phyloP scores from a whole-genome alignment of 1,284 basidiomycete genomes.

The Malassezia cuniculi region DNA sequence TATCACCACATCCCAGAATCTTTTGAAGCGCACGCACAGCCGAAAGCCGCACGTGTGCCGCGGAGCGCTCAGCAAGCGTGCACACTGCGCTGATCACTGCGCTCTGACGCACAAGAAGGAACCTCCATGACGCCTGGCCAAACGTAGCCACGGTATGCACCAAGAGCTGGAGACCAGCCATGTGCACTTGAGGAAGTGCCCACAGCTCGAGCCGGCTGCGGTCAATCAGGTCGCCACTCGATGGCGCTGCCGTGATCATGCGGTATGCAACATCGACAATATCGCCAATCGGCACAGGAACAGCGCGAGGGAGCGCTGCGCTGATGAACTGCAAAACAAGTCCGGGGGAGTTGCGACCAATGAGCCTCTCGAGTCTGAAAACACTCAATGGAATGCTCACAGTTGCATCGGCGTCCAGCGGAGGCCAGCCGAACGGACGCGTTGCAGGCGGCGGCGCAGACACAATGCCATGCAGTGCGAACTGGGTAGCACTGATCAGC shows the following conservation, averaged over 20 bases:
- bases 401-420: slow-evolving; percentile 1
- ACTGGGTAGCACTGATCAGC: slow-evolving; percentile 13
- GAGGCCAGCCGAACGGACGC: slow-evolving; percentile 1
- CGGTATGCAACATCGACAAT: slow-evolving; percentile 44
- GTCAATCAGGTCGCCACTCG: slow-evolving; percentile 13
- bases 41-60: slow-evolving; percentile 3
- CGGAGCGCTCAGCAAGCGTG: slow-evolving; percentile 11
- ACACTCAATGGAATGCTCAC: slow-evolving; percentile 15
- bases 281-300: slow-evolving; percentile 59
- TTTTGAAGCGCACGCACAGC: slow-evolving; percentile 16
- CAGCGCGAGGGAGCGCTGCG: slow-evolving; percentile 54
- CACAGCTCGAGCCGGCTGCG: slow-evolving; percentile 17
- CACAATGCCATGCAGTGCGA: slow-evolving; percentile 15
- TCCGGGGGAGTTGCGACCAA: slow-evolving; percentile 17
- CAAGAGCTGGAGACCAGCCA: slow-evolving; percentile 16
- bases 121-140: slow-evolving; percentile 12
- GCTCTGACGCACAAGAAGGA: slow-evolving; percentile 3
- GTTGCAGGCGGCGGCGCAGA: slow-evolving; percentile 5
- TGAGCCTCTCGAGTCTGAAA: slow-evolving; percentile 13
- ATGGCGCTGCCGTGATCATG: slow-evolving; percentile 48
- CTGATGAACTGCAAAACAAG: slow-evolving; percentile 17
- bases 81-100: slow-evolving; percentile 17
- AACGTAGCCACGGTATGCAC: slow-evolving; percentile 14
- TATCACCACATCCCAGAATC: slow-evolving; percentile 9
- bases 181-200: slow-evolving; percentile 12